A percentile compares a stretch with the other conserved stretches of the same genome.
Evolutionary conservation across 2,329 filamentous ascomycete genomes (phyloP).

Genomic region (Sporothrix protearum): DNA sequence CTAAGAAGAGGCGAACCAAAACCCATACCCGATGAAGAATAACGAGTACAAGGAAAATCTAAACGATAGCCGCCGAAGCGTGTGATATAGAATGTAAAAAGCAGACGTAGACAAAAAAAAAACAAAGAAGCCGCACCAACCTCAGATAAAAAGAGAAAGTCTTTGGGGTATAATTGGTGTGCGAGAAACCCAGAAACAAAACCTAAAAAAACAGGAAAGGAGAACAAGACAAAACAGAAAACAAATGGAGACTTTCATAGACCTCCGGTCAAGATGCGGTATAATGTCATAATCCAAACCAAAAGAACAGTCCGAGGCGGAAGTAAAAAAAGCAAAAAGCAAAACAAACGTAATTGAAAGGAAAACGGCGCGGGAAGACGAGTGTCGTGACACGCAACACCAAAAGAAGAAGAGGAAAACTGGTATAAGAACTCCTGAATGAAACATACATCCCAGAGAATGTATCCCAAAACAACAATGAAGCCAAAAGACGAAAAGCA

Average conservation of each 20-base stretch:
- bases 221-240: neutral
- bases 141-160: neutral
- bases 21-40: neutral
- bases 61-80: conserved; percentile 20
- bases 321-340: neutral
- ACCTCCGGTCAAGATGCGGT: neutral
- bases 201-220: neutral
- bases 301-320: neutral
- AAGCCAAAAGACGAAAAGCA: neutral
- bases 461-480: neutral
- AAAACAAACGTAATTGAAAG: neutral
- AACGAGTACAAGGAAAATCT: neutral
- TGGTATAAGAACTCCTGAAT: conserved; percentile 17
- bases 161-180: conserved; percentile 8
- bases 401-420: conserved; percentile 10
- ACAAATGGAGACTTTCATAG: neutral
- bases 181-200: neutral
- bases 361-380: too few species aligned
- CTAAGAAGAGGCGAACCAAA: neutral
- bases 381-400: too few species aligned
- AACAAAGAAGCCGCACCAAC: neutral
- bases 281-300: neutral
- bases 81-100: neutral
- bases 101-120: neutral
- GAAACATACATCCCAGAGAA: neutral